Evolutionary conservation across 495 filamentous ascomycete genomes (phyloP).

Genomic region (Acidomyces sp.): DNA sequence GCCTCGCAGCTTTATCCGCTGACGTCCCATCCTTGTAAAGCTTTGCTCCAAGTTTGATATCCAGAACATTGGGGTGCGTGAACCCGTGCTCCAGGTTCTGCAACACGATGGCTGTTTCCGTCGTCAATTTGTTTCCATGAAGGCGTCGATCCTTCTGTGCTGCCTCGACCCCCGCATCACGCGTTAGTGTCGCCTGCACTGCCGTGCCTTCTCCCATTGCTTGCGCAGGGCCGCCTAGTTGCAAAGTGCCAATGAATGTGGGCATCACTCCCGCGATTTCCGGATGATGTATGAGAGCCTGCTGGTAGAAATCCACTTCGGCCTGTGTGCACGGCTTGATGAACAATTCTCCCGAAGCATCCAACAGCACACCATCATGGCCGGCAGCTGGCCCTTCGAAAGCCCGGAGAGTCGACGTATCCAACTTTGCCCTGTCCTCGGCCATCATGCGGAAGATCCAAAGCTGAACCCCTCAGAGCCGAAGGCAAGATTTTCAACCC

Average conservation of each 20-base stretch:
- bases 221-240: constrained; percentile 39
- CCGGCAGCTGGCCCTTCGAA: constrained; percentile 81
- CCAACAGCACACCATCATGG: constrained; percentile 86
- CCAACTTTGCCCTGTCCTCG: constrained; percentile 17
- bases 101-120: constrained; percentile 68
- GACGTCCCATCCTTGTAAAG: constrained; percentile 79
- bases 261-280: constrained; percentile 70
- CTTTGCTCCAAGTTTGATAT: constrained; percentile 77
- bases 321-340: constrained; percentile 85
- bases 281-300: constrained; percentile 48
- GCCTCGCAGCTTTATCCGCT: constrained; percentile 57
- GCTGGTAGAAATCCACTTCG: constrained; percentile 90
- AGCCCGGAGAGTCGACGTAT: constrained; percentile 39
- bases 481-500: no score
- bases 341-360: constrained; percentile 69
- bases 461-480: no score
- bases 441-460: constrained; percentile 20
- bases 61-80: constrained; percentile 78
- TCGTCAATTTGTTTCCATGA: constrained; percentile 36
- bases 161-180: no score
- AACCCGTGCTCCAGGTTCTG: constrained; percentile 78
- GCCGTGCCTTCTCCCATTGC: constrained; percentile 34
- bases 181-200: constrained; percentile 4
- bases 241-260: constrained; percentile 65
- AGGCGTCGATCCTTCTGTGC: constrained; percentile 4